phyloP scores from a whole-genome alignment of 169 alveolate species.

The Amoebophrya sp. region DNA sequence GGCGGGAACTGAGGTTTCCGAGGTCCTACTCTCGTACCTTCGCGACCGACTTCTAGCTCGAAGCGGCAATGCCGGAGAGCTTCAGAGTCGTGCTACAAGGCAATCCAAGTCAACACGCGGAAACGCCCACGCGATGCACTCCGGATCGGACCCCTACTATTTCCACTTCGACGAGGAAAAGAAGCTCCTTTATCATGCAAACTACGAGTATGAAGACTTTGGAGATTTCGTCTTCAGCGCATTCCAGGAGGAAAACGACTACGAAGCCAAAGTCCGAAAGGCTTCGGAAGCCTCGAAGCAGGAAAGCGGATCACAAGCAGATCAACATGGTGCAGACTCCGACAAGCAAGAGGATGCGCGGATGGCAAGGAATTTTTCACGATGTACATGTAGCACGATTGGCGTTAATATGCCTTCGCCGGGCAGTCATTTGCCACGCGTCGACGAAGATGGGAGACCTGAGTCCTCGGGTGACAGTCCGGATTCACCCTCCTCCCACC shows the following conservation, averaged over 20 bases:
- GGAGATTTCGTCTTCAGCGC: background rate
- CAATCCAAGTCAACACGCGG: background rate
- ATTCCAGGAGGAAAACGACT: background rate
- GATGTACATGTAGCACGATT: too few relatives aligned
- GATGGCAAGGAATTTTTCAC: too few relatives aligned
- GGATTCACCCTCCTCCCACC: too few relatives aligned
- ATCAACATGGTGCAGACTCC: too few relatives aligned
- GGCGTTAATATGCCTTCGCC: too few relatives aligned
- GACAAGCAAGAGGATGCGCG: too few relatives aligned
- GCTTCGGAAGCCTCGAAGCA: too few relatives aligned
- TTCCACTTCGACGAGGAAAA: background rate
- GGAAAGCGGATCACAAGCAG: too few relatives aligned
- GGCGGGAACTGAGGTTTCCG: background rate
- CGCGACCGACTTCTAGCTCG: background rate
- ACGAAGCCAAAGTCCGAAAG: too few relatives aligned
- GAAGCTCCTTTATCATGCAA: background rate
- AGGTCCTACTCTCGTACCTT: background rate
- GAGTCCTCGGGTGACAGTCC: too few relatives aligned
- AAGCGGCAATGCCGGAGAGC: background rate
- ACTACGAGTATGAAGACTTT: background rate
- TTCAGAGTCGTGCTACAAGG: background rate
- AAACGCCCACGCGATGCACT: background rate
- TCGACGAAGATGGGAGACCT: too few relatives aligned
- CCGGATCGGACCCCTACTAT: background rate
- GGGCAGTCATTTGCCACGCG: too few relatives aligned